Evolutionary conservation across 192 early-diverging fungal species (phyloP), one percentile per base, ranked within the genome.

Genomic region (Entomortierella beljakovae): DNA sequence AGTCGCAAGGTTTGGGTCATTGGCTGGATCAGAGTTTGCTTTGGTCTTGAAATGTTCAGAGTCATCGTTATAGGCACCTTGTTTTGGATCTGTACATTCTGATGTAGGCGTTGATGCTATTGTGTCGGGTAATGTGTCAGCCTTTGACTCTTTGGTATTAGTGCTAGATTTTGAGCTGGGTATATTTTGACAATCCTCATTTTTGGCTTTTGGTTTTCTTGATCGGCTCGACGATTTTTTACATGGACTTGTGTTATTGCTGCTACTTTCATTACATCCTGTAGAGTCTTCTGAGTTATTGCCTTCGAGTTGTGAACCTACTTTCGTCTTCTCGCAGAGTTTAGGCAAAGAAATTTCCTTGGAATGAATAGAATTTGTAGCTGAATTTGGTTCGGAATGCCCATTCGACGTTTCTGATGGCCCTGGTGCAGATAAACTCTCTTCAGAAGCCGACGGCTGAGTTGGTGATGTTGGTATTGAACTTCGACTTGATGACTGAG

Each of bases 1-100:
- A 0, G 62, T 33, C 0, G 74, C 74, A 33, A 77, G 40, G 18
- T 38, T 57, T 8, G 74, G 74, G 16, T 77, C 66, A 20, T 52
- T 77, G 16, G 74, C 51, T 34, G 71, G 58, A 31, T 64, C 55
- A 10, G 57, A 32, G 15, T n/a, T 18, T 29, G 28, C 26, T 13
- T 25, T 49, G 42, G 4, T 61, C 11, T 18, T 28, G 59, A 26
- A n/a, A n/a, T n/a, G n/a, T n/a, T n/a, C n/a, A n/a, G n/a, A n/a
- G n/a, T n/a, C n/a, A n/a, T n/a, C n/a, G n/a, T n/a, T n/a, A n/a
- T n/a, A n/a, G n/a, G n/a, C n/a, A n/a, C n/a, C n/a, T n/a, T n/a
- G n/a, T n/a, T n/a, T n/a, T n/a, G n/a, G n/a, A n/a, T n/a, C n/a
- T n/a, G 10, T 34, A 2, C 37, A 33, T 38, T 6, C 23, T 38